A percentile compares a stretch with the other conserved stretches of the same genome.
These are phyloP conservation scores for Teunomyces panamensis DNA, from an alignment of 805 yeast genomes.

Conservation along the genomic window DNA sequence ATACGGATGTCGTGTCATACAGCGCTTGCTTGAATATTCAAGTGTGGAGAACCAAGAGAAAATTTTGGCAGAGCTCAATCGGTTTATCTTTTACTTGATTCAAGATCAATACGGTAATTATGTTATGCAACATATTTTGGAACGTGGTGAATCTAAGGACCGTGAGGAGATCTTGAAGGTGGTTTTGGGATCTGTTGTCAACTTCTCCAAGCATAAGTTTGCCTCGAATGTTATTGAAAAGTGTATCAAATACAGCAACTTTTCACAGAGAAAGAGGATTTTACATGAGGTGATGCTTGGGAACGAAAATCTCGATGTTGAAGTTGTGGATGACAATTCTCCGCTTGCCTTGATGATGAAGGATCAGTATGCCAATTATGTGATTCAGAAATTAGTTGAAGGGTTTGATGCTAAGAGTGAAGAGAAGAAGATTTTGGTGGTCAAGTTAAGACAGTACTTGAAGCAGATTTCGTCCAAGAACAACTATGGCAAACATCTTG, in stretches of 20 bases:
- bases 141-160: constrained; percentile 67
- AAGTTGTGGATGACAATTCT: constrained; percentile 56
- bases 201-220: constrained; percentile 91
- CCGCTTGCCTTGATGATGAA: constrained; percentile 91
- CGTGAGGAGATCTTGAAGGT: constrained; percentile 60
- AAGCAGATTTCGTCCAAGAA: constrained; percentile 63
- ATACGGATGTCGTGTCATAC: constrained; percentile 96
- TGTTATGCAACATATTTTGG: constrained; percentile 93
- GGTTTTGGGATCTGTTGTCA: constrained; percentile 70
- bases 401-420: constrained; percentile 59
- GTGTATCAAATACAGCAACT: constrained; percentile 73
- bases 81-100: constrained; percentile 69
- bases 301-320: constrained; percentile 45
- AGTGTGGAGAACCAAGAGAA: constrained; percentile 58
- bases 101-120: constrained; percentile 98
- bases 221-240: constrained; percentile 98
- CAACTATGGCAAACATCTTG: constrained; percentile 77
- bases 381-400: constrained; percentile 89
- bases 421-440: constrained; percentile 67
- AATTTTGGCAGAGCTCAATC: constrained; percentile 69
- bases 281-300: constrained; percentile 63
- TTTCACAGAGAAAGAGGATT: constrained; percentile 58
- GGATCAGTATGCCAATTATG: constrained; percentile 97
- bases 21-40: constrained; percentile 83
- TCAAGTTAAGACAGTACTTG: constrained; percentile 75